These are phyloP conservation scores for Gillenia trifoliata DNA, from an alignment of 306 rosid genomes.

Conservation along the genomic window DNA sequence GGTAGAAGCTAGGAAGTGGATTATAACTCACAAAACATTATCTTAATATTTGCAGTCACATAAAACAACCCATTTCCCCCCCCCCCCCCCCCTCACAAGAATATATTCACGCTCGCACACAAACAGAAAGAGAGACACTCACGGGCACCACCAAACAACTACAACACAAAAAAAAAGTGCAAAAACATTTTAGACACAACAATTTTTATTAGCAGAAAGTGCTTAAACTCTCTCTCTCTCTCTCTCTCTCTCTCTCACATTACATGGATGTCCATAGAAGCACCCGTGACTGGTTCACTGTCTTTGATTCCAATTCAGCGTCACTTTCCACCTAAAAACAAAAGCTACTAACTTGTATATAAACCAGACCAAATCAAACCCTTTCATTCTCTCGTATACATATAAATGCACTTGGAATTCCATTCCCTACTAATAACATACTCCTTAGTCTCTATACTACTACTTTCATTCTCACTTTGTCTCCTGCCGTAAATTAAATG, in stretches of 20 bases:
- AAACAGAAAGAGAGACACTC: constrained; percentile 48
- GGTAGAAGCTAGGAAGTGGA: constrained; percentile 5
- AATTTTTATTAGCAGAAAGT: constrained; percentile 38
- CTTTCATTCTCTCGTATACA: not conserved
- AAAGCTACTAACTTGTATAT: constrained; percentile 10
- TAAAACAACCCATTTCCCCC: constrained; percentile 11
- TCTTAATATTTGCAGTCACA: not conserved
- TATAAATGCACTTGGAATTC: constrained; percentile 4
- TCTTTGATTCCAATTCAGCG: constrained; percentile 38
- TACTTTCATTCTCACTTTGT: not conserved
- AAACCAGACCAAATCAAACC: not conserved
- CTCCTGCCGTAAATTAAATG: constrained; percentile 37
- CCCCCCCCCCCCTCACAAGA: not conserved
- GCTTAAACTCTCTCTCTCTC: constrained; percentile 24
- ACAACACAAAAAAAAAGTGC: constrained; percentile 28
- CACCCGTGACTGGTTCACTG: constrained; percentile 77
- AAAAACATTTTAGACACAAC: constrained; percentile 7
- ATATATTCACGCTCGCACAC: constrained; percentile 45
- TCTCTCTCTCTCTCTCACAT: constrained; percentile 32
- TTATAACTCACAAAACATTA: not conserved
- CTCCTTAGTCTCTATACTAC: not conserved
- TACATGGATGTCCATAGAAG: constrained; percentile 25
- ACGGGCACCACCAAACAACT: constrained; percentile 65
- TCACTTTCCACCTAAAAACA: constrained; percentile 44
- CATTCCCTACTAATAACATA: constrained; percentile 14